Base-by-base conservation (phyloP, 345 rosid species). In the Arabis alpina region DNA sequence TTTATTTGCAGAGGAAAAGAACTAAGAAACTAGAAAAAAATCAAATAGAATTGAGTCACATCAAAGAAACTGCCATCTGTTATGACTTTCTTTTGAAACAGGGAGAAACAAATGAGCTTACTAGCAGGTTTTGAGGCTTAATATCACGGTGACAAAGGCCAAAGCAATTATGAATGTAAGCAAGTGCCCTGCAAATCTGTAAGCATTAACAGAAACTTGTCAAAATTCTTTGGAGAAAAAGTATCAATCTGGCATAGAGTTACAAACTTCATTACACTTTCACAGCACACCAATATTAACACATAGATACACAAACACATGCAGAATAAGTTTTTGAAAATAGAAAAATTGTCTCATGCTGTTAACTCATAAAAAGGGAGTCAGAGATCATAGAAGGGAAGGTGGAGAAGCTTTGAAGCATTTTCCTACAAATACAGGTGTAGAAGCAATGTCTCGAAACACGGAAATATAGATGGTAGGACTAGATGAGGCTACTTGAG, bases 151-250 rank as follows among this genome's bases (percentile, higher is more conserved):
- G 97, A 79, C 97, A 91, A 65, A 91, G 87, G 58, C 96, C 97
- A 52, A 88, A 84, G 79, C 88, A 83, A 54, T 87, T 86, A 79
- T 91, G 97, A 66, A 91, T 75, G 76, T 88, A 91, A 42, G 96
- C 91, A 76, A 91, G 96, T n/a, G 97, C 97, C 87, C 97, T 87
- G 81, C 96, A 91, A 64, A 91, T 91, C 97, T 91, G 91, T 69
- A 77, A 37, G 62, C 72, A 65, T 51, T 54, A 52, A 50, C 61
- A 72, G 50, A 54, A 75, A 66, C 56, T 19, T 75, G 54, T 62
- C 43, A 75, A 14, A 42, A 13, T 14, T 16, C 4, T 44, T 13
- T 44, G 52, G 37, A 60, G 56, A 52, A 16, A 45, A 37, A 54
- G 54, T 45, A 40, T 41, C 16, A 61, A 47, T 50, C 51, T 19